Base-by-base conservation (phyloP, 2,329 filamentous ascomycete genomes). In the Diaporthe citriasiana region DNA sequence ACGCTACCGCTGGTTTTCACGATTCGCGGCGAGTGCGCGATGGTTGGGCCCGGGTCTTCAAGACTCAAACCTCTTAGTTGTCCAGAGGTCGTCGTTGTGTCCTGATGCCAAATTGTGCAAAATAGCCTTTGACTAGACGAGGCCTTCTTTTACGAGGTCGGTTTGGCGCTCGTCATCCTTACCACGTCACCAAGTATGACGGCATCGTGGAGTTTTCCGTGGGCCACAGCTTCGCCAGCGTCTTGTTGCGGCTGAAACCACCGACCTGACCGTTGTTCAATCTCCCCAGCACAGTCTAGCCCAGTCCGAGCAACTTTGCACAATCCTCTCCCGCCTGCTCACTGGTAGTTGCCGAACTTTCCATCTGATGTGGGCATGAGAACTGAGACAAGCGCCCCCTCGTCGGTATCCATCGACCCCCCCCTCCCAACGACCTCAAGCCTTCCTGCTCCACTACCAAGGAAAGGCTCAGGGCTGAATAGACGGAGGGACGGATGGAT, bases 381-480 rank as follows among this genome's bases (percentile, higher is more conserved):
- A 74, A 65, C 60, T 75, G 74, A 75, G 74, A 75, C 74, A 75
- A 55, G 72, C 51, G 66, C 56, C 65, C 63, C 65, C 55, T 73
- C 65, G 63, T 63, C 72, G 72, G 72, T 70, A 70, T 70, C 66
- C 72, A 70, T 73, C 68, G 33, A 53, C 35, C n/a, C 72, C 70
- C 57, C 71, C 70, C 19, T 71, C 51, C 68, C 59, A 60, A 63
- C 72, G 53, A 53, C 69, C 73, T 63, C 47, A 59, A 55, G 65
- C 71, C 71, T 65, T 68, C 33, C 56, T 63, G 45, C 19, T 56
- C 74, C 68, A 71, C 68, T 53, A 30, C 38, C 50, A 68, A 60
- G 65, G 71, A 68, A 60, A 57, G 71, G 66, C 73, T 75, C 74
- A 73, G 74, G 74, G 74, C 74, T 75, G 74, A 68, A 68, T n/a